phyloP scores from a whole-genome alignment of 257 asterid genomes.

The Mentha longifolia region DNA sequence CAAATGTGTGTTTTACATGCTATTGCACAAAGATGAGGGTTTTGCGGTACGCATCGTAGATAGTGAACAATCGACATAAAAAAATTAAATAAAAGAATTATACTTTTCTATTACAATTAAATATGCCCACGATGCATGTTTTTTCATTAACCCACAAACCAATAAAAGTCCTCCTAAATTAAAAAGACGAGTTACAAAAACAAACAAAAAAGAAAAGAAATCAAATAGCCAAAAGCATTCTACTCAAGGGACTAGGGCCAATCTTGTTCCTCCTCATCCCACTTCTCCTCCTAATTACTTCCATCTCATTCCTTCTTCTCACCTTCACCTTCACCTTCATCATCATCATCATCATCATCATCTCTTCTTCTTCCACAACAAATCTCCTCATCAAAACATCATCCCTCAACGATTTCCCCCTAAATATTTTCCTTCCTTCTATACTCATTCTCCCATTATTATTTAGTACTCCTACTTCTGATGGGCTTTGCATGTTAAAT shows the following conservation, averaged over 20 bases:
- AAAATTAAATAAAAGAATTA: too few species aligned
- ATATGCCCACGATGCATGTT: too few species aligned
- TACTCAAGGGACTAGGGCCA: conserved; percentile 86
- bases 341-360: conserved; percentile 14
- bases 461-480: neutral
- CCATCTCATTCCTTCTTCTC: conserved; percentile 79
- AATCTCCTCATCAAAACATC: conserved; percentile 86
- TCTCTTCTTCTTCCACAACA: conserved; percentile 82
- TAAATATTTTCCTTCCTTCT: conserved; percentile 66
- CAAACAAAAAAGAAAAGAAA: neutral
- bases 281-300: conserved; percentile 69
- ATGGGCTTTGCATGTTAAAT: too few species aligned
- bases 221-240: conserved; percentile 58
- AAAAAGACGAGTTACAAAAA: too few species aligned
- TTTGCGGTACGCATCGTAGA: too few species aligned
- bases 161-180: too few species aligned
- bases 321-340: conserved; percentile 42
- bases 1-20: too few species aligned
- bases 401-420: conserved; percentile 76
- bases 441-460: conserved; percentile 46
- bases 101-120: too few species aligned
- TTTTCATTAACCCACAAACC: too few species aligned
- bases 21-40: too few species aligned
- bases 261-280: conserved; percentile 55
- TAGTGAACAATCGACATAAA: too few species aligned